These are phyloP conservation scores for Saccharomycopsis malanga DNA, from an alignment of 805 yeast species.

Conservation along the genomic window DNA sequence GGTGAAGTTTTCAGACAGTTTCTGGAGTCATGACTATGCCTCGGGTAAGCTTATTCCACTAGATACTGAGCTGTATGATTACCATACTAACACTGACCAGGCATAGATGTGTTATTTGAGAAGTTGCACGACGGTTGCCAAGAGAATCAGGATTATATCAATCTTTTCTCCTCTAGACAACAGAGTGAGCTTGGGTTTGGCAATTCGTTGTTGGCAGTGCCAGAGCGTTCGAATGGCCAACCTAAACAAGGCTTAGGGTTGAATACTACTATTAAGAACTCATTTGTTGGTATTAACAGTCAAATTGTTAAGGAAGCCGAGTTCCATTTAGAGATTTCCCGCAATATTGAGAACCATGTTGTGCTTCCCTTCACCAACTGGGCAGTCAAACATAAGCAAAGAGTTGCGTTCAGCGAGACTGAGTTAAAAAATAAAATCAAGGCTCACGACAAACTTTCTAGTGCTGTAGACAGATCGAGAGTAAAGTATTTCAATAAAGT, in stretches of 20 bases:
- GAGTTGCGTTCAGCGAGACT: slow-evolving; percentile 56
- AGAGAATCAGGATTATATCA: slow-evolving; percentile 59
- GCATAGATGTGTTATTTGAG: slow-evolving; percentile 43
- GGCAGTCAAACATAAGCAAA: slow-evolving; percentile 63
- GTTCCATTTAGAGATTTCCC: slow-evolving; percentile 54
- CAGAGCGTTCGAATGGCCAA: slow-evolving; percentile 30
- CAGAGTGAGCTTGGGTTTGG: slow-evolving; percentile 69
- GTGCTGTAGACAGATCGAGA: slow-evolving; percentile 47
- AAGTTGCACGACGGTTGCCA: slow-evolving; percentile 48
- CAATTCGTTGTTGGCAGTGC: slow-evolving; percentile 38
- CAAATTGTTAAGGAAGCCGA: slow-evolving; percentile 54
- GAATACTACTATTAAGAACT: slow-evolving; percentile 55
- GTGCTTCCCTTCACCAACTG: slow-evolving; percentile 66
- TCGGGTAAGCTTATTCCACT: too few species aligned
- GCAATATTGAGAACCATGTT: slow-evolving; percentile 52
- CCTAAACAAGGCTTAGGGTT: slow-evolving; percentile 44
- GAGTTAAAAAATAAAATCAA: slow-evolving; percentile 44
- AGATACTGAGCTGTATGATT: too few species aligned
- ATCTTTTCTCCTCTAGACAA: slow-evolving; percentile 60
- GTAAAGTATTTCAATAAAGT: slow-evolving; percentile 73
- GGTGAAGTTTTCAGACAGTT: slow-evolving; percentile 64
- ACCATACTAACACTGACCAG: too few species aligned
- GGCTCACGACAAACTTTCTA: slow-evolving; percentile 41
- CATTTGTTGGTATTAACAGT: slow-evolving; percentile 49
- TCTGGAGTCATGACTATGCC: slow-evolving; percentile 66